Evolutionary conservation across 495 filamentous ascomycete species (phyloP).

Genomic region (Tuber borchii): DNA sequence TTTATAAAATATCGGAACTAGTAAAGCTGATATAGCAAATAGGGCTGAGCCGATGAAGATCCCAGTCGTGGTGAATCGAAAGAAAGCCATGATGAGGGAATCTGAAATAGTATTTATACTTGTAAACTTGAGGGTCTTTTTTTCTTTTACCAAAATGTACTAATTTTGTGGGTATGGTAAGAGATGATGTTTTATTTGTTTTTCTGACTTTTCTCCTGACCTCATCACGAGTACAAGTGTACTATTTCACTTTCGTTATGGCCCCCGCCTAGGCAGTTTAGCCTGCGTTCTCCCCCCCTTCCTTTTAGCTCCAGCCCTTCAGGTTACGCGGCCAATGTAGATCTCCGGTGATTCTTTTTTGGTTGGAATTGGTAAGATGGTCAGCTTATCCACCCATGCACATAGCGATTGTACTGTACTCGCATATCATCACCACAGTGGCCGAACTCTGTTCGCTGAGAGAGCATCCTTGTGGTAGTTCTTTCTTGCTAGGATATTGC

Average conservation of each 20-base stretch:
- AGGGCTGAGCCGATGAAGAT: constrained; percentile 20
- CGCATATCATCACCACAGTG: not conserved
- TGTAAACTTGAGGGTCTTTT: not conserved
- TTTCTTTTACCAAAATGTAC: not conserved
- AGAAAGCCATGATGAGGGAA: constrained; percentile 17
- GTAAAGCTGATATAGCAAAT: constrained; percentile 19
- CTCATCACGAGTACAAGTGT: not conserved
- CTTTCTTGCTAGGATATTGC: not conserved
- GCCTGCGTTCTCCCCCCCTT: not conserved
- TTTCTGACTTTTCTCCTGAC: not conserved
- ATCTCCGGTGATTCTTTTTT: not conserved
- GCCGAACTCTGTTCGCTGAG: not conserved
- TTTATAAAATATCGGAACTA: constrained; percentile 16
- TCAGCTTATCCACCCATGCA: constrained; percentile 21
- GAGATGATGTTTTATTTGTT: not conserved
- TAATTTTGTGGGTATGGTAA: not conserved
- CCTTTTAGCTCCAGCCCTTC: not conserved
- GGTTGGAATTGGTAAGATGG: constrained; percentile 15
- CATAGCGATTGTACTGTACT: not conserved
- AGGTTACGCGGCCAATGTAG: constrained; percentile 12
- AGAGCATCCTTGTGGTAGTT: not conserved
- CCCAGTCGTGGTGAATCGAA: constrained; percentile 17
- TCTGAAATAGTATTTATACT: constrained; percentile 28
- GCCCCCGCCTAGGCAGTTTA: not conserved
- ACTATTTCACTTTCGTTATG: not conserved